phyloP scores from a whole-genome alignment of 2,329 filamentous ascomycete genomes.

The Penicillium sp. region DNA sequence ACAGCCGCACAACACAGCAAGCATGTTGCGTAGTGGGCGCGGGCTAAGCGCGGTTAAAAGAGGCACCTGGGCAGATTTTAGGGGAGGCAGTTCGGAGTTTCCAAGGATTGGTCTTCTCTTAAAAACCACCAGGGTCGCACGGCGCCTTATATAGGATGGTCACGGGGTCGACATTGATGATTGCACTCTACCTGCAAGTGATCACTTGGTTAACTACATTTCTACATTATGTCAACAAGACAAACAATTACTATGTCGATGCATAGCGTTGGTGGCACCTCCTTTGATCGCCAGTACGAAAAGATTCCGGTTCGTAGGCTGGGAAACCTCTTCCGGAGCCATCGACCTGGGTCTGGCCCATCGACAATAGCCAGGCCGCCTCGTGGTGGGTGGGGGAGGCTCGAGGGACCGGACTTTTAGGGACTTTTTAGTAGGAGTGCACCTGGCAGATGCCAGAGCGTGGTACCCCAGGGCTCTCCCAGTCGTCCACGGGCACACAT shows the following conservation, averaged over 20 bases:
- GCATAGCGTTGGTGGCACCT: background rate
- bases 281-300: background rate
- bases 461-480: background rate
- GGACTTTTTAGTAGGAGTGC: background rate
- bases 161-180: background rate
- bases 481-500: background rate
- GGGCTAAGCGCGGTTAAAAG: conserved; percentile 19
- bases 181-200: background rate
- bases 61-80: background rate
- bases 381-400: conserved; percentile 11
- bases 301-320: conserved; percentile 1
- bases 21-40: conserved; percentile 6
- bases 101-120: background rate
- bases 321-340: conserved; percentile 6
- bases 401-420: background rate
- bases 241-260: no score
- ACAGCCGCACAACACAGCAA: conserved; percentile 17
- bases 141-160: background rate
- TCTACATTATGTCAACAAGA: no score
- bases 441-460: background rate
- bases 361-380: conserved; percentile 2
- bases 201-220: no score
- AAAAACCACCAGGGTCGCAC: background rate
- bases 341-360: conserved; percentile 6
- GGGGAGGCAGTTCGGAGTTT: no score